Base-by-base conservation (phyloP, 257 asterid species). In the Penstemon newberryi region DNA sequence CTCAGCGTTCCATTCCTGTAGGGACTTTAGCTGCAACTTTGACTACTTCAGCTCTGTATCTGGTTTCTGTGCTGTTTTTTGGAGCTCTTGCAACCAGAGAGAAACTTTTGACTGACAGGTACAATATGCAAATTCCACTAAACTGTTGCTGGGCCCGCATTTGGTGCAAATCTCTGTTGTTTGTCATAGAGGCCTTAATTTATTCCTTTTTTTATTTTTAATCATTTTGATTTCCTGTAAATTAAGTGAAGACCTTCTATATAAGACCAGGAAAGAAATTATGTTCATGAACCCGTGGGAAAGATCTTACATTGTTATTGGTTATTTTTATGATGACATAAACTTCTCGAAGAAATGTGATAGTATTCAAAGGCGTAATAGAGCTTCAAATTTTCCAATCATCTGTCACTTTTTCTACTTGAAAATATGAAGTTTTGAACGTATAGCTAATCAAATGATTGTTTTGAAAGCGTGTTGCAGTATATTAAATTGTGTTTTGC, bases 51-150 rank as follows among this genome's bases (percentile, higher is more conserved):
- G 87, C 70, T 75, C 78, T 93, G 39, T 93, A 93, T 84, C 42
- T 93, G 70, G 67, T 88, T 61, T 71, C 95, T 11, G 99, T 93
- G 75, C 81, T 93, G 45, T 80, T 89, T 71, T 93, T 93, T 61
- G 99, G 99, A 62, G 96, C 97, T 78, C 83, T 90, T 75, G 97
- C 99, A 70, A 89, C 94, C 74, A 79, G 99, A 76, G 91, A 93
- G n/a, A 90, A 90, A 75, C 99, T 93, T 74, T 77, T 93, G 85
- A 93, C 99, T 0, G 99, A 93, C 87, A 89, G 99, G 99, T 88
- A 82, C 49, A 41, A 40, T 56, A 5, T 40, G 64, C 52, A 37
- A 53, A 41, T 19, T 63, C 78, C 47, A 42, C 39, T 49, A 37
- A 56, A 12, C 42, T 52, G 39, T 39, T 39, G 56, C 47, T 62